phyloP scores from a whole-genome alignment of 371 early-diverging fungal genomes.

The Syncephalastrum sp. region DNA sequence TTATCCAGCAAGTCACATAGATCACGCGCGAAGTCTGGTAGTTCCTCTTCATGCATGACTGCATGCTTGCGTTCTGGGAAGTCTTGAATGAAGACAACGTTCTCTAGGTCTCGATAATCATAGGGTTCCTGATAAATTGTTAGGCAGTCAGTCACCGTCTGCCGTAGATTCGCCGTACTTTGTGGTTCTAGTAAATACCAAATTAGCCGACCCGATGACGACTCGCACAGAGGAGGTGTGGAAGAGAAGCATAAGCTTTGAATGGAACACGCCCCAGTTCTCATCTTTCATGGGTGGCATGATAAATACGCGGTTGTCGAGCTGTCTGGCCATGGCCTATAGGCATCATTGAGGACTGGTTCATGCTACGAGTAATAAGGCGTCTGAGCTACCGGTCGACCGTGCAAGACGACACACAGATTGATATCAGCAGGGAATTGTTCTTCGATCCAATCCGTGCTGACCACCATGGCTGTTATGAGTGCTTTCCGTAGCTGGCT shows the following conservation, averaged over 20 bases:
- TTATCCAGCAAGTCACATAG: constrained; percentile 28
- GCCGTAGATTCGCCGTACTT: neutral
- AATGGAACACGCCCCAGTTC: constrained; percentile 41
- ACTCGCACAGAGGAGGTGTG: constrained; percentile 35
- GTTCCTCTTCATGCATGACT: neutral
- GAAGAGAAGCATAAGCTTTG: constrained; percentile 45
- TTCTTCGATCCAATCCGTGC: constrained; percentile 41
- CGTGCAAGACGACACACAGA: constrained; percentile 41
- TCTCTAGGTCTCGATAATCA: constrained; percentile 46
- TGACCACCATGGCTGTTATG: constrained; percentile 40
- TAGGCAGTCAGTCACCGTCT: neutral
- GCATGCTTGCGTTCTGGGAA: constrained; percentile 25
- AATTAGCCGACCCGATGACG: constrained; percentile 48
- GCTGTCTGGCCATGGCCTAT: constrained; percentile 28
- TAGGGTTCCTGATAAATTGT: constrained; percentile 26
- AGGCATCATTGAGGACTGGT: neutral
- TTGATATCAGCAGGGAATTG: constrained; percentile 35
- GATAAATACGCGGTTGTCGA: constrained; percentile 29
- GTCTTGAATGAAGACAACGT: constrained; percentile 52
- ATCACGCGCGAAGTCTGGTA: constrained; percentile 38
- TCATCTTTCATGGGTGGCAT: constrained; percentile 37
- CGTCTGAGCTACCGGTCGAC: constrained; percentile 32
- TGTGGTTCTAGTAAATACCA: constrained; percentile 16
- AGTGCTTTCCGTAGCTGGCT: constrained; percentile 31
- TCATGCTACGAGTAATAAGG: neutral